phyloP scores from a whole-genome alignment of 805 yeast species.

The Saturnispora silvae region DNA sequence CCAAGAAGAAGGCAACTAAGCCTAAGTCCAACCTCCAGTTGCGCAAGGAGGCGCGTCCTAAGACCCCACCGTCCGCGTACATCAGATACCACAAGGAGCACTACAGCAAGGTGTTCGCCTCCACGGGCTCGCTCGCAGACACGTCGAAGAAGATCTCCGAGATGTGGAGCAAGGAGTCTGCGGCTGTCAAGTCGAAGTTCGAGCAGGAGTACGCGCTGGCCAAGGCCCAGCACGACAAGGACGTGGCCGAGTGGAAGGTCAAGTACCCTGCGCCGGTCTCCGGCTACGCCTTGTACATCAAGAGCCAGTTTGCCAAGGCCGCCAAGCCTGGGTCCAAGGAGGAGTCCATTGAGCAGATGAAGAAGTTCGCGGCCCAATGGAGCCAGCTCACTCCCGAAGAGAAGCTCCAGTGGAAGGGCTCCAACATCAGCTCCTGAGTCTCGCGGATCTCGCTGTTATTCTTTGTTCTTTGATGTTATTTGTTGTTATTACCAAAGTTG shows the following conservation, averaged over 20 bases:
- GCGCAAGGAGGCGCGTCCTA: constrained; percentile 16
- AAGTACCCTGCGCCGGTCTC: constrained; percentile 16
- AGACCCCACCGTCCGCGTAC: constrained; percentile 15
- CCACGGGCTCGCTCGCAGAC: constrained; percentile 4
- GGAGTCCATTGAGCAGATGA: constrained; percentile 14
- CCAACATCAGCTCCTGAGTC: too few relatives aligned
- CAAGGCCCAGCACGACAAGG: constrained; percentile 9
- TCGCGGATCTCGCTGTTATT: too few relatives aligned
- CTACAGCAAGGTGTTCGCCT: constrained; percentile 5
- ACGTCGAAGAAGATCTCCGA: constrained; percentile 9
- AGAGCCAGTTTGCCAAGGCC: constrained; percentile 9
- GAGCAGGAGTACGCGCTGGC: constrained; percentile 2
- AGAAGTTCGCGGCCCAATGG: constrained; percentile 17
- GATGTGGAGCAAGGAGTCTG: constrained; percentile 17
- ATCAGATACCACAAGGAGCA: constrained; percentile 13
- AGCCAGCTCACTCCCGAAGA: constrained; percentile 15
- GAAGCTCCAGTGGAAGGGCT: constrained; percentile 16
- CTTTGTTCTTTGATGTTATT: background rate
- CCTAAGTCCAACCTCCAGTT: constrained; percentile 8
- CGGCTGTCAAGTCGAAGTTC: constrained; percentile 13
- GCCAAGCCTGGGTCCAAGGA: constrained; percentile 11
- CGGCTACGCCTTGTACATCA: constrained; percentile 18
- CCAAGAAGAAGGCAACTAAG: constrained; percentile 1
- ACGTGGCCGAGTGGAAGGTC: constrained; percentile 18
- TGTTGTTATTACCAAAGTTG: background rate